These are phyloP conservation scores for Coemansia sp. DNA, from an alignment of 192 early-diverging fungal genomes.

Conservation along the genomic window DNA sequence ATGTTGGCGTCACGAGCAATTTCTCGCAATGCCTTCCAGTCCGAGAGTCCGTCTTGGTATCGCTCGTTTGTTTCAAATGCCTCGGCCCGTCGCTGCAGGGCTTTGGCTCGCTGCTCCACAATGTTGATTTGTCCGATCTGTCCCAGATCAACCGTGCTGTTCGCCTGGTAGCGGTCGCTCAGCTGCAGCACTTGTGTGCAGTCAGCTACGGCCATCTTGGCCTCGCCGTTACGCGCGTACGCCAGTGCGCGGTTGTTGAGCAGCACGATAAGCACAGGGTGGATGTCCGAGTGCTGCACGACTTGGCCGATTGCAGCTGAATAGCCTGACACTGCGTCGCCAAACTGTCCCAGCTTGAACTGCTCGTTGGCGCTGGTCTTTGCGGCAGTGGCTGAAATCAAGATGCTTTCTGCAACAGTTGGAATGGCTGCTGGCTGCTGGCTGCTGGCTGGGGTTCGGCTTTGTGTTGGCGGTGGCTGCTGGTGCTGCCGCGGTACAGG, in stretches of 20 bases:
- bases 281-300: constrained; percentile 51
- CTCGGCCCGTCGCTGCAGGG: constrained; percentile 71
- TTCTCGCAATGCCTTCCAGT: constrained; percentile 57
- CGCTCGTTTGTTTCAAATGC: constrained; percentile 84
- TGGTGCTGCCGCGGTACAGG: background rate
- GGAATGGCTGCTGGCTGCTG: constrained; percentile 11
- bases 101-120: constrained; percentile 69
- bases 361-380: constrained; percentile 73
- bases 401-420: constrained; percentile 13
- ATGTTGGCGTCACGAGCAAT: constrained; percentile 22
- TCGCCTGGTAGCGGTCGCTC: constrained; percentile 28
- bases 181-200: constrained; percentile 58
- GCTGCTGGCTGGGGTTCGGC: background rate
- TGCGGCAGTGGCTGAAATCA: constrained; percentile 19
- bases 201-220: constrained; percentile 68
- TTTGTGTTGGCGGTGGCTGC: background rate
- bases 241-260: constrained; percentile 86
- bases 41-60: constrained; percentile 66
- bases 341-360: constrained; percentile 91
- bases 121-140: constrained; percentile 30
- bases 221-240: constrained; percentile 79
- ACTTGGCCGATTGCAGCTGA: constrained; percentile 63
- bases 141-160: constrained; percentile 28
- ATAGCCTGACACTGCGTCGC: constrained; percentile 74
- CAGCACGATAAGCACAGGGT: constrained; percentile 64